These are phyloP conservation scores for Samsoniella hepiali DNA, from an alignment of 2,329 filamentous ascomycete genomes.

Conservation along the genomic window DNA sequence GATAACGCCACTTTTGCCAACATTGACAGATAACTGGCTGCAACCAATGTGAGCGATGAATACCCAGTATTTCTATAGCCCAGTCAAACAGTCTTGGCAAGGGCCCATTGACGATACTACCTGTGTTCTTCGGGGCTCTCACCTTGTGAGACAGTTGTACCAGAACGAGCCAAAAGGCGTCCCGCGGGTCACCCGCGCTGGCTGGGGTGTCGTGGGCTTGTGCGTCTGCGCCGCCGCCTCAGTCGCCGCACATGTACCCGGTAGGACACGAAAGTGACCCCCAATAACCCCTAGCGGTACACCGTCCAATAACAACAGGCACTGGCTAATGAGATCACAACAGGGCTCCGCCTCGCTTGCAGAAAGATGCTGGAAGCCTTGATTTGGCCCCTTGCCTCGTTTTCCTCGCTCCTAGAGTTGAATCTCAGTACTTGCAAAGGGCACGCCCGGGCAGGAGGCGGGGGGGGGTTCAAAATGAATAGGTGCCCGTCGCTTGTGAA, in stretches of 20 bases:
- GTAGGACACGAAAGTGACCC: not conserved
- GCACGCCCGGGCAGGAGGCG: not conserved
- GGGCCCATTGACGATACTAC: not conserved
- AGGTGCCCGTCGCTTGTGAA: not conserved
- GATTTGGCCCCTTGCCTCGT: not conserved
- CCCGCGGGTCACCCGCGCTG: not conserved
- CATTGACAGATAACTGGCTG: conserved; percentile 8
- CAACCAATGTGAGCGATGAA: not conserved
- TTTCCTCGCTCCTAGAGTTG: not conserved
- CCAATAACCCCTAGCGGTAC: not conserved
- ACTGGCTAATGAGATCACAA: not conserved
- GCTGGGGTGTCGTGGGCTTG: conserved; percentile 1
- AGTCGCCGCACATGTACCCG: not conserved
- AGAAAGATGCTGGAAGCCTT: not conserved
- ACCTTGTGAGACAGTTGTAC: not conserved
- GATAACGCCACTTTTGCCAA: not conserved
- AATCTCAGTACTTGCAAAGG: no score
- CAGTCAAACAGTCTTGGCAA: not conserved
- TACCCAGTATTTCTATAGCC: not conserved
- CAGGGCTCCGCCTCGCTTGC: conserved; percentile 6
- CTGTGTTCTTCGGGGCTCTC: not conserved
- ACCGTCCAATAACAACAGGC: not conserved
- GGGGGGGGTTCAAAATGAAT: not conserved
- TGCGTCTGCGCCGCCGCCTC: conserved; percentile 12
- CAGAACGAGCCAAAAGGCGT: not conserved